These are phyloP conservation scores for Agaricales sp. DNA, from an alignment of 1,284 basidiomycete genomes.

Conservation along the genomic window DNA sequence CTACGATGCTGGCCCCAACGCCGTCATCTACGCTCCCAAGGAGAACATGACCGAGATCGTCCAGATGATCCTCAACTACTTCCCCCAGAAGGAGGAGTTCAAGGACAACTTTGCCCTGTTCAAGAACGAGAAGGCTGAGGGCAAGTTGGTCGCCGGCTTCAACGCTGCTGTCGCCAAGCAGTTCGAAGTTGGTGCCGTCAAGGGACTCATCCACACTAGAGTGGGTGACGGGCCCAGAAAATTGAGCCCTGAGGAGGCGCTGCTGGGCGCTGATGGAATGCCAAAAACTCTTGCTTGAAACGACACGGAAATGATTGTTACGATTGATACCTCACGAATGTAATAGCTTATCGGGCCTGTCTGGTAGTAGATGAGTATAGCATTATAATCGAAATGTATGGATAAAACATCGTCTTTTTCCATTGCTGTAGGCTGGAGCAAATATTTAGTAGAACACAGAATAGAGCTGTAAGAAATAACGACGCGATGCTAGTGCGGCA, in stretches of 20 bases:
- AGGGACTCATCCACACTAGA: conserved; percentile 81
- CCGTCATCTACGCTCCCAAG: conserved; percentile 88
- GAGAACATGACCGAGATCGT: conserved; percentile 74
- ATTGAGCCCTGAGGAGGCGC: conserved; percentile 39
- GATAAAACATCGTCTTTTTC: too few species aligned
- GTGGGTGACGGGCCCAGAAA: conserved; percentile 87
- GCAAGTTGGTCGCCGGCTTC: conserved; percentile 59
- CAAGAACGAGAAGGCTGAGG: conserved; percentile 29
- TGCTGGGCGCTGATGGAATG: conserved; percentile 48
- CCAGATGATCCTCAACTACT: conserved; percentile 67
- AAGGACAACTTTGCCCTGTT: conserved; percentile 68
- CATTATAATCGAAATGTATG: too few species aligned
- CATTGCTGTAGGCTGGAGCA: too few species aligned
- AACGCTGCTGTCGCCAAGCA: conserved; percentile 67
- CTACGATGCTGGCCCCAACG: conserved; percentile 97
- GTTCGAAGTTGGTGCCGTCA: conserved; percentile 71
- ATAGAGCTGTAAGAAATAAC: too few species aligned
- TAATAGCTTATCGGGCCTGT: too few species aligned
- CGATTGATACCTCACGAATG: too few species aligned
- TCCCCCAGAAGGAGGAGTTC: conserved; percentile 72
- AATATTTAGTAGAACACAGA: too few species aligned
- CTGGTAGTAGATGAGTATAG: too few species aligned
- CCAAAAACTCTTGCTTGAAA: conserved; percentile 32
- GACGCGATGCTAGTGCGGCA: too few species aligned
- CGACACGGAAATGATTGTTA: background rate